Percentiles rank a stretch among this genome's conserved stretches.
These are phyloP conservation scores for Coniferiporia weirii DNA, from an alignment of 1,284 basidiomycete species.

Conservation along the genomic window DNA sequence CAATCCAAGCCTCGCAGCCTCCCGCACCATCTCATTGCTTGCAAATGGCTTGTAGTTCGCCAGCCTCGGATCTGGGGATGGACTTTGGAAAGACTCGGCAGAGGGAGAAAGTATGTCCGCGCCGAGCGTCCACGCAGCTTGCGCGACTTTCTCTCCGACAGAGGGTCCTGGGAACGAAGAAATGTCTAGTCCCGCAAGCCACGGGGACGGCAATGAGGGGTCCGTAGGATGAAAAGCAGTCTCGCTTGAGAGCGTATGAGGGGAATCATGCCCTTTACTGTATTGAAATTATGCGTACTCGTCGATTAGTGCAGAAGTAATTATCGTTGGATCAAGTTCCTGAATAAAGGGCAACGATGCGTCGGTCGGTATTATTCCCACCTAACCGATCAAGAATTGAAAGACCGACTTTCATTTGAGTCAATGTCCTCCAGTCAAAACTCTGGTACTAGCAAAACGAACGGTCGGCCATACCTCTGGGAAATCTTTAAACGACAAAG, in stretches of 20 bases:
- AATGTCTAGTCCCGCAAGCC: constrained; percentile 59
- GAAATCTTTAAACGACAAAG: neutral
- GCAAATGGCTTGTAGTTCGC: constrained; percentile 53
- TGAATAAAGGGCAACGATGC: constrained; percentile 19
- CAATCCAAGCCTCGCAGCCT: constrained; percentile 59
- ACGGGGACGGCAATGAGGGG: constrained; percentile 37
- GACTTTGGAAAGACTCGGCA: constrained; percentile 36
- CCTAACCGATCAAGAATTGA: constrained; percentile 3
- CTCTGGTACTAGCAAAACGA: constrained; percentile 53
- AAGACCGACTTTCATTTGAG: constrained; percentile 57
- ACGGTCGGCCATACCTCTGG: neutral
- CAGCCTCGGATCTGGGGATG: constrained; percentile 39
- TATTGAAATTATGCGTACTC: constrained; percentile 37
- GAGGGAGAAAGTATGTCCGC: constrained; percentile 67
- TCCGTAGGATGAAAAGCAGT: constrained; percentile 38
- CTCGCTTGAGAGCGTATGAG: constrained; percentile 28
- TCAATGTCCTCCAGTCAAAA: constrained; percentile 71
- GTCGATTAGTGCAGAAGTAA: constrained; percentile 56
- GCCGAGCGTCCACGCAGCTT: constrained; percentile 62
- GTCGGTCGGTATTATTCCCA: neutral
- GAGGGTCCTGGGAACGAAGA: constrained; percentile 53
- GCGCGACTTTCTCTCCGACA: constrained; percentile 47
- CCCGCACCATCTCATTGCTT: constrained; percentile 61
- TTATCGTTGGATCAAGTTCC: constrained; percentile 45
- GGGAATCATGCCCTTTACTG: neutral